Conservation (phyloP, 2,329 filamentous ascomycete genomes). For the Diaporthe longicolla region DNA sequence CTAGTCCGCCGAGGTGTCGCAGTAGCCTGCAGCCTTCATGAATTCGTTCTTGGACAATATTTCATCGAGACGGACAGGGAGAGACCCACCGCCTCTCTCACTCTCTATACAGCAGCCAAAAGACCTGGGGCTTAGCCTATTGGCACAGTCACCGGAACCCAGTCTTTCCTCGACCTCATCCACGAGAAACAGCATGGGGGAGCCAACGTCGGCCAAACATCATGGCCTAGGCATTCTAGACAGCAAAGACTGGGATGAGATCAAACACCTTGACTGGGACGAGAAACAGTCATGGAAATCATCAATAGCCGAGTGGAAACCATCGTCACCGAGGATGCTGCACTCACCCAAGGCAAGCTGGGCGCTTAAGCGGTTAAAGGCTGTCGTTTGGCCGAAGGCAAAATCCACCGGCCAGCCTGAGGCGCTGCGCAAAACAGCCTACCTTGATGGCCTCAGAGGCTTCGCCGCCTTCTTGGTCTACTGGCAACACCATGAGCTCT, state of each 20-base stretch:
- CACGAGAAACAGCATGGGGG: slow-evolving; percentile 31
- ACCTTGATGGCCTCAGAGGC: slow-evolving; percentile 75
- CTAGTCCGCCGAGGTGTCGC: neutral
- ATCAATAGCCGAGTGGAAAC: slow-evolving; percentile 47
- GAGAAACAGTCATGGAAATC: slow-evolving; percentile 46
- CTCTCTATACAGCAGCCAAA: slow-evolving; percentile 38
- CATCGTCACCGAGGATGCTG: slow-evolving; percentile 36
- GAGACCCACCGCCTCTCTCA: slow-evolving; percentile 40
- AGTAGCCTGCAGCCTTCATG: slow-evolving; percentile 38
- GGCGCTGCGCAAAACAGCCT: slow-evolving; percentile 67
- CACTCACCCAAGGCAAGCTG: slow-evolving; percentile 36
- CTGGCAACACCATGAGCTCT: slow-evolving; percentile 71
- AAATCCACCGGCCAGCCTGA: slow-evolving; percentile 38
- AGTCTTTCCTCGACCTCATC: slow-evolving; percentile 16
- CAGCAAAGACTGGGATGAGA: slow-evolving; percentile 53
- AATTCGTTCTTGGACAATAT: slow-evolving; percentile 41
- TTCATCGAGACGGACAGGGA: slow-evolving; percentile 40
- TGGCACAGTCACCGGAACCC: slow-evolving; percentile 38
- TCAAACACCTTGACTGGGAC: slow-evolving; percentile 46
- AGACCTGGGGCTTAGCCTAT: slow-evolving; percentile 35
- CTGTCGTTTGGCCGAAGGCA: slow-evolving; percentile 41
- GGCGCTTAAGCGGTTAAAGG: slow-evolving; percentile 37
- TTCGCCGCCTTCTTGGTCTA: slow-evolving; percentile 78
- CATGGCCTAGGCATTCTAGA: slow-evolving; percentile 50
- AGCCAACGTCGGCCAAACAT: slow-evolving; percentile 51